These are phyloP conservation scores for Stachybotrys elegans DNA, from an alignment of 2,329 filamentous ascomycete genomes.

Conservation along the genomic window DNA sequence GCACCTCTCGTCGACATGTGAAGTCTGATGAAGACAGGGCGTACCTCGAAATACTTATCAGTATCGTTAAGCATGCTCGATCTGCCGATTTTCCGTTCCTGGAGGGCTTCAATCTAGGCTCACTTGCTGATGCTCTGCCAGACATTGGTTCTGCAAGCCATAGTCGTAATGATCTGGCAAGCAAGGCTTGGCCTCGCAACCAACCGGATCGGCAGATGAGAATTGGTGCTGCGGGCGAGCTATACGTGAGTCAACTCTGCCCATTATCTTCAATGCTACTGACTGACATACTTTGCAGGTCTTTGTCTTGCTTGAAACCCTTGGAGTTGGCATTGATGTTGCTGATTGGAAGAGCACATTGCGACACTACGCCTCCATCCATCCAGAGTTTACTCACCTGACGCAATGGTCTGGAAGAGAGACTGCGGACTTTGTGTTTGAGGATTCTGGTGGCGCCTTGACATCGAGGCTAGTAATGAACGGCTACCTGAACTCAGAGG, in stretches of 20 bases:
- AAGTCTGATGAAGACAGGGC: not conserved
- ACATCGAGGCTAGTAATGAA: slow-evolving; percentile 27
- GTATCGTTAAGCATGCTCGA: not conserved
- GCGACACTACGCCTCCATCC: slow-evolving; percentile 30
- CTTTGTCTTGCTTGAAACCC: slow-evolving; percentile 31
- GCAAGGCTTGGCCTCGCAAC: no score
- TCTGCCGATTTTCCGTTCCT: not conserved
- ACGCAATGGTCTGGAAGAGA: slow-evolving; percentile 33
- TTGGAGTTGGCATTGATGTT: slow-evolving; percentile 26
- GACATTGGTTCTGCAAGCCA: no score
- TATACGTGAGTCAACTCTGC: slow-evolving; percentile 8
- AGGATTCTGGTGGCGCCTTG: slow-evolving; percentile 26
- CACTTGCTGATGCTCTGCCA: not conserved
- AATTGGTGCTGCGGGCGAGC: slow-evolving; percentile 14
- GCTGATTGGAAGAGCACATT: slow-evolving; percentile 46
- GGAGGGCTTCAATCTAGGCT: not conserved
- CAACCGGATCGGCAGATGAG: slow-evolving; percentile 2
- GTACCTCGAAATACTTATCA: not conserved
- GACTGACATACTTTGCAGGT: slow-evolving; percentile 23
- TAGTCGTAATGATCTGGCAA: no score
- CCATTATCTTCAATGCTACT: not conserved
- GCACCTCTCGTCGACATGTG: no score
- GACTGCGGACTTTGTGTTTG: slow-evolving; percentile 42
- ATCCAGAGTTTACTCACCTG: slow-evolving; percentile 36
- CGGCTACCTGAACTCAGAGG: slow-evolving; percentile 23